Evolutionary conservation across 2,329 filamentous ascomycete species (phyloP), one percentile per base, ranked within the genome.

Genomic region (Apiospora koreana): DNA sequence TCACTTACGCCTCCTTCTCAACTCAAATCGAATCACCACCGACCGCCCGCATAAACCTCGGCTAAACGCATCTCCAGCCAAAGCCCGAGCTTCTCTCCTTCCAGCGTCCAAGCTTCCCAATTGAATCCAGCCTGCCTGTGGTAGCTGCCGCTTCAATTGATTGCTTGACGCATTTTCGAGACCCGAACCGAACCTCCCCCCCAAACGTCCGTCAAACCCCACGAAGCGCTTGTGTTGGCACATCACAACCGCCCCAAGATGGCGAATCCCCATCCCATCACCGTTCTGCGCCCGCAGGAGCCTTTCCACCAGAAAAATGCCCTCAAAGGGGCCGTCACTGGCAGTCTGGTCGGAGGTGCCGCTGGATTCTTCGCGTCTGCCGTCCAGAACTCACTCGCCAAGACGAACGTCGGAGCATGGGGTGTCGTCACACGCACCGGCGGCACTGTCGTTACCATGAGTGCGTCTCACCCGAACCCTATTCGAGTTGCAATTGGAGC

Each of bases 341-440:
- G 90, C 72, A 88, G 87, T 50, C 77, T 91, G 73, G 82, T 94
- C 76, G 91, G 91, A 72, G 90, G 90, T 77, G 84, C 85, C 71
- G 88, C 88, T 71, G 94, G 94, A 76, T 83, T 93, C 79, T 87
- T 94, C 81, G 80, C 92, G 72, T 92, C 94, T 67, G 91, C 93
- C 69, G 87, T 97, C 74, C 93, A 95, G 85, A 98, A 97, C 85
- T 94, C 94, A 71, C 88, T 98, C 76, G 87, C 91, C 69, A 94
- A 91, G 85, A 87, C 89, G 80, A 97, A 97, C 81, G 86, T 96
- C 74, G 94, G 94, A 76, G 88, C 91, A 72, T 89, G 92, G 85
- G 93, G 93, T 75, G 88, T 97, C 77, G 91, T 98, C 80, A 93
- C 93, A 65, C 89, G 90, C 77, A 92, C 91, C 70, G 95, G 94